Evolutionary conservation across 108 stramenopile genomes (phyloP).

Genomic region (Fistulifera pelliculosa): DNA sequence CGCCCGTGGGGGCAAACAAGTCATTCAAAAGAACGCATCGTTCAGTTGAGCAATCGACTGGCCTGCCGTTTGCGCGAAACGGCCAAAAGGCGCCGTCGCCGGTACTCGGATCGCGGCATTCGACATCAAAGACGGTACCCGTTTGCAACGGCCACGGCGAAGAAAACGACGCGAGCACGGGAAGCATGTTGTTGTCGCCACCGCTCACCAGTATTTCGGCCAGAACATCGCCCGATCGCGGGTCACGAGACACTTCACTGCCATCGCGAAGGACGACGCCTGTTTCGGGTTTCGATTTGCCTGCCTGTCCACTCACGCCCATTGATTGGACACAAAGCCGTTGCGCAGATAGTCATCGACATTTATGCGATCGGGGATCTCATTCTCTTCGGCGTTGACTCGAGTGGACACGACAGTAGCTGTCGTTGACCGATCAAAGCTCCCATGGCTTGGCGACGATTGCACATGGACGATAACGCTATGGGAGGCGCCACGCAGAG

Average conservation of each 20-base stretch:
- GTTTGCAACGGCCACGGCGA: slow-evolving; percentile 63
- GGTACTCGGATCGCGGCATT: slow-evolving; percentile 65
- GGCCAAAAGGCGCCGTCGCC: slow-evolving; percentile 73
- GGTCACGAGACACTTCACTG: slow-evolving; percentile 47
- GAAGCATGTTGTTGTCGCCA: slow-evolving; percentile 23
- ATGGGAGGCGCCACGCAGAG: too few species aligned
- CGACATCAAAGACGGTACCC: slow-evolving; percentile 69
- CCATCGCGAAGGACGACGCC: slow-evolving; percentile 74
- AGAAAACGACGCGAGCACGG: slow-evolving; percentile 49
- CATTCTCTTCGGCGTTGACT: neutral
- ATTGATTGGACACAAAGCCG: slow-evolving; percentile 51
- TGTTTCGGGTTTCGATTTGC: slow-evolving; percentile 65
- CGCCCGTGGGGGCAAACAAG: slow-evolving; percentile 65
- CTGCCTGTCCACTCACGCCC: slow-evolving; percentile 75
- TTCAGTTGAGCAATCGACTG: slow-evolving; percentile 49
- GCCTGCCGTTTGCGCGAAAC: slow-evolving; percentile 34
- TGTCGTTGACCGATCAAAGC: too few species aligned
- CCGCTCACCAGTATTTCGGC: slow-evolving; percentile 60
- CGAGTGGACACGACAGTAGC: too few species aligned
- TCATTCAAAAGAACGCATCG: slow-evolving; percentile 47
- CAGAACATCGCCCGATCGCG: slow-evolving; percentile 40
- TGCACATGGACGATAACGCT: too few species aligned
- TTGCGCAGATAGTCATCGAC: slow-evolving; percentile 39
- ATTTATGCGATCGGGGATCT: slow-evolving; percentile 12
- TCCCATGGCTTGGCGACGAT: too few species aligned